Base-by-base conservation (phyloP, 2,329 filamentous ascomycete genomes). In the Ophiostoma piceae region DNA sequence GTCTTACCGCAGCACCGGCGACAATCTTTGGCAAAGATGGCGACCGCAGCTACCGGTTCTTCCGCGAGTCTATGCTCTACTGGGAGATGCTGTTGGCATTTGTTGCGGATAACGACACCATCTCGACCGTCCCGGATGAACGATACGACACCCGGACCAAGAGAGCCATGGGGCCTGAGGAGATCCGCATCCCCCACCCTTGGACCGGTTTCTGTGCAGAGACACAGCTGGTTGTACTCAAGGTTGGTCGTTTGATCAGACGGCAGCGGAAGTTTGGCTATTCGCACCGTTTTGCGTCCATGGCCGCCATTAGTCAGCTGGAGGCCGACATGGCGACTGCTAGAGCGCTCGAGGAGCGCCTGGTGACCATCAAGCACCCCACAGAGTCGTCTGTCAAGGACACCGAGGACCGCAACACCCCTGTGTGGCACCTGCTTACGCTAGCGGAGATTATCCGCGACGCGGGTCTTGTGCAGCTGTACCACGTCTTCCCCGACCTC, bases 51-150 rank as follows among this genome's bases (percentile, higher is more conserved):
- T 72, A 72, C 68, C 72, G 68, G 5, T 87, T 87, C 74, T 85
- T 85, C 72, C 81, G 85, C 71, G 83, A 86, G 74, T 83, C 83
- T 29, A 76, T 86, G 57, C 82, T 86, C 67, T 85, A 86, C 72
- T 87, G 84, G 84, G 84, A 86, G 73, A 86, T 86, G 84, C 78
- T 85, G 3, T 81, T 85, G 67, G 83, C 83, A 0, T 86, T 85
- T 72, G 82, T 86, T 32, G 82, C 80, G 71, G 80, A 80, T 73
- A 80, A 79, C 67, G 78, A 73, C 66, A 77, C 77, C 0, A 77
- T 79, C 47, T 77, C 77, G 70, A 76, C 75, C 1, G 76, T 79
- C 12, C 78, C 77, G 47, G 74, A 76, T n/a, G 62, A 71, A 19
- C 22, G 54, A 4, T 26, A 54, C 1, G 60, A 66, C 29, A 16